Conservation (phyloP, 2,329 filamentous ascomycete genomes). For the Bipolaris gigantea region DNA sequence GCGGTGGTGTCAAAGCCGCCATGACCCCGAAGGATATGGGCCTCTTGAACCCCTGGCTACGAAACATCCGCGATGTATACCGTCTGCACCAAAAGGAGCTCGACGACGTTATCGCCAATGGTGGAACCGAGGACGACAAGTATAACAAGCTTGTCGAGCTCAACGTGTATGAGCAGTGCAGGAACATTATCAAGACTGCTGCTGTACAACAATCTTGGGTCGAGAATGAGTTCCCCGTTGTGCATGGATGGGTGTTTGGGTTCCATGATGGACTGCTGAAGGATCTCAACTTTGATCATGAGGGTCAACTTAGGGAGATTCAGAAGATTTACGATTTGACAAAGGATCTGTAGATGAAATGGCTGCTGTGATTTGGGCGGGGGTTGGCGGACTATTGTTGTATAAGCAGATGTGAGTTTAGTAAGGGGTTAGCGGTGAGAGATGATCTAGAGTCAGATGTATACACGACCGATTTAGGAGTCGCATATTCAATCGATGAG, state of each 20-base stretch:
- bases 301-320: constrained; percentile 58
- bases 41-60: constrained; percentile 72
- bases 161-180: constrained; percentile 44
- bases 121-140: constrained; percentile 27
- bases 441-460: not conserved
- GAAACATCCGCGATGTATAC: constrained; percentile 75
- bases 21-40: constrained; percentile 68
- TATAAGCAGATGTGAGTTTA: constrained; percentile 13
- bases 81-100: constrained; percentile 71
- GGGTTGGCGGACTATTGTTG: not conserved
- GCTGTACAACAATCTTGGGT: constrained; percentile 63
- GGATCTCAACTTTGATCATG: constrained; percentile 65
- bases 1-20: constrained; percentile 67
- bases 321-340: constrained; percentile 65
- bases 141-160: constrained; percentile 44
- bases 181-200: constrained; percentile 50
- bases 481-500: not conserved
- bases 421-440: constrained; percentile 10
- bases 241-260: constrained; percentile 75
- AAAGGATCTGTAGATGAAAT: constrained; percentile 10
- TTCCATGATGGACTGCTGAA: constrained; percentile 68
- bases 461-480: not conserved
- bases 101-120: constrained; percentile 46
- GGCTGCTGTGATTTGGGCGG: no score
- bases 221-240: constrained; percentile 66